Evolutionary conservation across 2,329 filamentous ascomycete species (phyloP).

Genomic region (Stromatinia cepivora): DNA sequence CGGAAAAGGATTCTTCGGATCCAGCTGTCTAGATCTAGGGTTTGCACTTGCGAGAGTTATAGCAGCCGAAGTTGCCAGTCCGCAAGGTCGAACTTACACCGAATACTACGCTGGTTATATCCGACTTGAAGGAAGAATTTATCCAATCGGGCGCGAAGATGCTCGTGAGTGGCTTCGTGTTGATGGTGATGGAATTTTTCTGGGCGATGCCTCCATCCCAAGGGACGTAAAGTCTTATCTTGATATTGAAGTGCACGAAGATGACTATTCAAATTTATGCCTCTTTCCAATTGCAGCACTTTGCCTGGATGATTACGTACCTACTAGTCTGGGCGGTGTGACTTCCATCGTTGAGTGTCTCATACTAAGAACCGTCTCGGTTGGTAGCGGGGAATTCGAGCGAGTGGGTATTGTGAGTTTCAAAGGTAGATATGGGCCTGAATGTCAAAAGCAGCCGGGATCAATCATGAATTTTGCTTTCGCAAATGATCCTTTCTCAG

Average conservation of each 20-base stretch:
- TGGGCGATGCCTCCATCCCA: too few relatives aligned
- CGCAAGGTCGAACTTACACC: not conserved
- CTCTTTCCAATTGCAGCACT: not conserved
- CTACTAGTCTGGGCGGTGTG: too few relatives aligned
- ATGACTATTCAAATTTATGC: not conserved
- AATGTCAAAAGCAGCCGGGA: not conserved
- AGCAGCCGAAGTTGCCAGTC: not conserved
- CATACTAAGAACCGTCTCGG: not conserved
- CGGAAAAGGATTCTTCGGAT: too few relatives aligned
- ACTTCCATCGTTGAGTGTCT: not conserved
- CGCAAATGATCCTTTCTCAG: not conserved
- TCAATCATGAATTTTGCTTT: not conserved
- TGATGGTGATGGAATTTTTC: not conserved
- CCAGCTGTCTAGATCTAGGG: accelerated
- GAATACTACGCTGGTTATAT: not conserved
- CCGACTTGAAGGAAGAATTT: not conserved
- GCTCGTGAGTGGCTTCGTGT: not conserved
- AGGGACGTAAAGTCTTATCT: not conserved
- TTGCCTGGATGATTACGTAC: too few relatives aligned
- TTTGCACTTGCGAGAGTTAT: not conserved
- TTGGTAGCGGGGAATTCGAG: not conserved
- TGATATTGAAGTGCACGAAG: not conserved
- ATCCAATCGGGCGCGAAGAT: not conserved
- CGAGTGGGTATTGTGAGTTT: not conserved
- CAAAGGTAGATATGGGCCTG: accelerated